A percentile compares a stretch with the other conserved stretches of the same genome.
These are phyloP conservation scores for Neoscytalidium dimidiatum DNA, from an alignment of 2,329 filamentous ascomycete genomes.

Conservation along the genomic window DNA sequence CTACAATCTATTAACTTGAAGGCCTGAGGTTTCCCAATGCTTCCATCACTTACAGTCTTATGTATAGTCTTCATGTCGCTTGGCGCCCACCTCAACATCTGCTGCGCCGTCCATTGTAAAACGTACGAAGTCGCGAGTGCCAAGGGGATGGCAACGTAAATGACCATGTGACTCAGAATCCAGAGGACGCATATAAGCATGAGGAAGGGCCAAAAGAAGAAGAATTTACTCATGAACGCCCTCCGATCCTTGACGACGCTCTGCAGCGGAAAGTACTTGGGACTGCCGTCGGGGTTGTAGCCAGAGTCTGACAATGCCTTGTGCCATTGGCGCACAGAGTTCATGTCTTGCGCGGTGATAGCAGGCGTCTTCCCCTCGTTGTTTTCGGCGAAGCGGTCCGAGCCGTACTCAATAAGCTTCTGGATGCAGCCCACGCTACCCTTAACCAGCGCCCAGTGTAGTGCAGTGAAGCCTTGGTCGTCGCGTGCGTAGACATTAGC, in stretches of 20 bases:
- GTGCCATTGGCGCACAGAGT: conserved; percentile 79
- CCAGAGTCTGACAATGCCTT: conserved; percentile 81
- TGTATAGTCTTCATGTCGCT: conserved; percentile 87
- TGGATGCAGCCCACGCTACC: conserved; percentile 86
- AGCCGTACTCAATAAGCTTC: conserved; percentile 93
- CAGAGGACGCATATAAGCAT: conserved; percentile 71
- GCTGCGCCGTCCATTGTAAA: conserved; percentile 76
- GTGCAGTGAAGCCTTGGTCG: conserved; percentile 88
- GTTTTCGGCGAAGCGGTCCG: conserved; percentile 89
- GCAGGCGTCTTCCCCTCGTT: conserved; percentile 87
- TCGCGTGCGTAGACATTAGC: conserved; percentile 89
- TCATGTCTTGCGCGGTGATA: conserved; percentile 85
- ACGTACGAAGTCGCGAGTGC: conserved; percentile 66
- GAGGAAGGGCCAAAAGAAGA: conserved; percentile 86
- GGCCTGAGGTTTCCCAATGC: conserved; percentile 11
- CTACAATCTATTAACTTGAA: conserved; percentile 42
- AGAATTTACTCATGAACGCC: conserved; percentile 77
- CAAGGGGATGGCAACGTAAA: conserved; percentile 76
- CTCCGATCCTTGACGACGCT: conserved; percentile 76
- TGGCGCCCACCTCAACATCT: conserved; percentile 79
- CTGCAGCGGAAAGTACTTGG: conserved; percentile 72
- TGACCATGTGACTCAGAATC: conserved; percentile 70
- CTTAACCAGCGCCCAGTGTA: conserved; percentile 97
- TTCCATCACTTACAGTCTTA: conserved; percentile 67
- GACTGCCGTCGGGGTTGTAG: conserved; percentile 75